Percentiles rank a stretch among this genome's conserved stretches.
Evolutionary conservation across 257 asterid genomes (phyloP).

Genomic region (Solanum microdontum): DNA sequence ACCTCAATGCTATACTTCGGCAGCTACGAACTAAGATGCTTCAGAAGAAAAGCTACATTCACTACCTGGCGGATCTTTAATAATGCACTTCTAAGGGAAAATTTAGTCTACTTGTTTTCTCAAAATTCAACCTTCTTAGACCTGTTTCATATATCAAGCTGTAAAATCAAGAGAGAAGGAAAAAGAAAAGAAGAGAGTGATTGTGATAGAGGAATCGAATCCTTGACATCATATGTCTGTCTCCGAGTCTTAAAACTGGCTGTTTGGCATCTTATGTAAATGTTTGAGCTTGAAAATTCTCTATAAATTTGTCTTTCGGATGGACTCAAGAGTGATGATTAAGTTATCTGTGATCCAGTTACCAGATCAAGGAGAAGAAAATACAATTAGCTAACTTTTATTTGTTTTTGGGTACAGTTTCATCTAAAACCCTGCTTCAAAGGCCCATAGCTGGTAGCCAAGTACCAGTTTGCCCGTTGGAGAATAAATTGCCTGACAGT

Average conservation of each 20-base stretch:
- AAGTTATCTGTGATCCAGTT: neutral
- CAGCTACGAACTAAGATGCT: neutral
- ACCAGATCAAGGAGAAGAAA: neutral
- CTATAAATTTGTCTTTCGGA: neutral
- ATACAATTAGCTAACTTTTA: neutral
- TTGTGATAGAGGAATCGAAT: neutral
- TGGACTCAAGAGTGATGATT: neutral
- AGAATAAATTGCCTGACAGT: slow-evolving; percentile 70
- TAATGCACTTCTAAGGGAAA: neutral
- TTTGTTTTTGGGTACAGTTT: slow-evolving; percentile 36
- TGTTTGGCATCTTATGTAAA: neutral
- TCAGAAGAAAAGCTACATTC: neutral
- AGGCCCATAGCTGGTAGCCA: slow-evolving; percentile 90
- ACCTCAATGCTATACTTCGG: neutral
- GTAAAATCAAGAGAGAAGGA: neutral
- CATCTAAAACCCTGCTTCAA: slow-evolving; percentile 54
- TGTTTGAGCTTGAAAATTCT: neutral
- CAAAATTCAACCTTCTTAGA: neutral
- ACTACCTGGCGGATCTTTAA: neutral
- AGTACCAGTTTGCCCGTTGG: slow-evolving; percentile 72
- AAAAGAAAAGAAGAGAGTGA: neutral
- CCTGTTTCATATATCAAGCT: neutral
- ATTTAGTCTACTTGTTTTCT: neutral
- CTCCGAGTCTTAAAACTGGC: neutral
- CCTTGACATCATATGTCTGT: neutral